A percentile compares a stretch with the other conserved stretches of the same genome.
phyloP scores from a whole-genome alignment of 495 filamentous ascomycete genomes.

The Cercophora sp. region DNA sequence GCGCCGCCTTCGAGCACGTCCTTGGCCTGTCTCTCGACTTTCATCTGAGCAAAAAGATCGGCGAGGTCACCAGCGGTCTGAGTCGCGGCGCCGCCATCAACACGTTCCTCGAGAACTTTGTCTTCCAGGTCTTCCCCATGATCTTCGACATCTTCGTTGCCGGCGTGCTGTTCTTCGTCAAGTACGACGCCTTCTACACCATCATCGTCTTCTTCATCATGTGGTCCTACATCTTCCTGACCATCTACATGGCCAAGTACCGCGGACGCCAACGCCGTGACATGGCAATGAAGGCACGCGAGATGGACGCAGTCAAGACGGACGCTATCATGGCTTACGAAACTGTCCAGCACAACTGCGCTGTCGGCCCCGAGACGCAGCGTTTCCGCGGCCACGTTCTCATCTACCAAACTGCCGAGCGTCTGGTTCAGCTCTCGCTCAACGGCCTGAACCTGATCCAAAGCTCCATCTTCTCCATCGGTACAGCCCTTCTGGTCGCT shows the following conservation, averaged over 20 bases:
- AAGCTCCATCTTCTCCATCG: conserved; percentile 80
- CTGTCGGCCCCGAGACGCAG: conserved; percentile 82
- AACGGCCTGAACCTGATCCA: conserved; percentile 87
- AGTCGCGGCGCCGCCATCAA: conserved; percentile 93
- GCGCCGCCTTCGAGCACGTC: conserved; percentile 91
- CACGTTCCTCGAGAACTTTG: conserved; percentile 86
- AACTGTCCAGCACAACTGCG: conserved; percentile 96
- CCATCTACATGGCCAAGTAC: conserved; percentile 90
- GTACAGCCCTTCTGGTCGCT: conserved; percentile 75
- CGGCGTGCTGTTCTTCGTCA: conserved; percentile 72
- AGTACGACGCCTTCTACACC: conserved; percentile 84
- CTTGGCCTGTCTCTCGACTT: conserved; percentile 90
- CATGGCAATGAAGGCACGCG: conserved; percentile 83
- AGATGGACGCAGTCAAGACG: conserved; percentile 94
- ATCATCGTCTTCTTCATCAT: conserved; percentile 81
- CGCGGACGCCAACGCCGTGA: conserved; percentile 77
- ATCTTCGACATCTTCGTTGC: conserved; percentile 81
- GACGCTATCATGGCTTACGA: conserved; percentile 95
- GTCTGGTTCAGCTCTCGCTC: conserved; percentile 73
- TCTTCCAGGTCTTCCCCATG: conserved; percentile 91
- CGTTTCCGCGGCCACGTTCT: conserved; percentile 71
- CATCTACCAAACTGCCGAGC: conserved; percentile 77
- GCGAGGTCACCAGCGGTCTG: conserved; percentile 84
- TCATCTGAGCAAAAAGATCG: conserved; percentile 89
- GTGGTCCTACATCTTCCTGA: conserved; percentile 88